Evolutionary conservation across 106 monocot genomes (phyloP).

Genomic region (Iris macrosiphon): DNA sequence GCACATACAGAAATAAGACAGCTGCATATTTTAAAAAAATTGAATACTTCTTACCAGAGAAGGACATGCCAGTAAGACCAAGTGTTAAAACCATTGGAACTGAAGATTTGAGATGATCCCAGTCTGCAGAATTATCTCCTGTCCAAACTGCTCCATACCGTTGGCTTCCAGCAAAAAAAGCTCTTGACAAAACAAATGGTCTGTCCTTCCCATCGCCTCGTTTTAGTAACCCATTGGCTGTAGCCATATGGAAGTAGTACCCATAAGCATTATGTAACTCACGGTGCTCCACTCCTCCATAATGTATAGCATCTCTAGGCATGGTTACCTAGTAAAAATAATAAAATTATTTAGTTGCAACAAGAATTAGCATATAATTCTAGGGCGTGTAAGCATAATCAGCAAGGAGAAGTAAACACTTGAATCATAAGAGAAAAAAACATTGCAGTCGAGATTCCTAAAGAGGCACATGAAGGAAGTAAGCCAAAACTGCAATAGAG

Average conservation of each 20-base stretch:
- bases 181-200: conserved; percentile 92
- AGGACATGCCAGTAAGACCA: conserved; percentile 85
- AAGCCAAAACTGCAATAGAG: no score
- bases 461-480: no score
- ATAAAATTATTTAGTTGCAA: conserved; percentile 3
- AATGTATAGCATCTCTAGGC: conserved; percentile 94
- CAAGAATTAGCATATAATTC: no score
- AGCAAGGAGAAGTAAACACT: no score
- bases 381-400: no score
- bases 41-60: conserved; percentile 56
- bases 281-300: conserved; percentile 82
- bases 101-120: conserved; percentile 92
- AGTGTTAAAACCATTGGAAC: conserved; percentile 93
- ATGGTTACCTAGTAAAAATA: conserved; percentile 63
- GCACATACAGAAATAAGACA: background rate
- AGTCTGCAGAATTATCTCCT: conserved; percentile 93
- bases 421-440: no score
- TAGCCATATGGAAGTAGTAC: conserved; percentile 96
- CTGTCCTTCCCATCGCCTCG: conserved; percentile 84
- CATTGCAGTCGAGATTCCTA: no score
- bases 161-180: conserved; percentile 98
- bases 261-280: conserved; percentile 99
- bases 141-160: conserved; percentile 96
- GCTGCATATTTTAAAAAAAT: background rate
- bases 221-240: conserved; percentile 80